Evolutionary conservation across 2,329 filamentous ascomycete species (phyloP).

Genomic region (Grosmannia serpens): DNA sequence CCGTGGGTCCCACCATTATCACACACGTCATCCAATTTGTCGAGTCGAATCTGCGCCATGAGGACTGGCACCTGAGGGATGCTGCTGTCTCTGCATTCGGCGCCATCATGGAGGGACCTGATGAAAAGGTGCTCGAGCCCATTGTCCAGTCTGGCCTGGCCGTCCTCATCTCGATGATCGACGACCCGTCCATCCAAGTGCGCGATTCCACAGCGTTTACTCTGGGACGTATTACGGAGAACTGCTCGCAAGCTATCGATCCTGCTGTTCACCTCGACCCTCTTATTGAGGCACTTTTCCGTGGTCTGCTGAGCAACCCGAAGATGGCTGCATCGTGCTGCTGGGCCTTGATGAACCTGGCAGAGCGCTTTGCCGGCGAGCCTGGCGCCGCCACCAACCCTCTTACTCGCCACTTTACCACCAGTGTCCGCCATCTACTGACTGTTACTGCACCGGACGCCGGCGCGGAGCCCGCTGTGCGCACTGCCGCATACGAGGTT

Average conservation of each 20-base stretch:
- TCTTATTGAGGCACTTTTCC: slow-evolving; percentile 80
- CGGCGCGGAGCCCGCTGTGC: slow-evolving; percentile 66
- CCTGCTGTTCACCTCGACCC: slow-evolving; percentile 69
- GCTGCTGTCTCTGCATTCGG: slow-evolving; percentile 95
- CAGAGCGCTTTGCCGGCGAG: slow-evolving; percentile 87
- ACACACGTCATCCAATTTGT: slow-evolving; percentile 82
- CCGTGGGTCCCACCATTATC: slow-evolving; percentile 75
- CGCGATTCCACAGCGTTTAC: slow-evolving; percentile 95
- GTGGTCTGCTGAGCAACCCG: slow-evolving; percentile 75
- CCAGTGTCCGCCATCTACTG: slow-evolving; percentile 77
- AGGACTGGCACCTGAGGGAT: slow-evolving; percentile 92
- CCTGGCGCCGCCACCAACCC: slow-evolving; percentile 66
- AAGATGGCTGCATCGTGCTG: slow-evolving; percentile 99
- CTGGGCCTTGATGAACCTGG: slow-evolving; percentile 97
- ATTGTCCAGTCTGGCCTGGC: slow-evolving; percentile 92
- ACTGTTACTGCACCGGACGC: slow-evolving; percentile 67
- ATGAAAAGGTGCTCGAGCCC: slow-evolving; percentile 81
- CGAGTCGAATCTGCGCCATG: slow-evolving; percentile 75
- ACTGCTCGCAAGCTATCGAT: slow-evolving; percentile 85
- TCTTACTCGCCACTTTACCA: slow-evolving; percentile 83
- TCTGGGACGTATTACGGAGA: slow-evolving; percentile 89
- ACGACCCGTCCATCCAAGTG: slow-evolving; percentile 79
- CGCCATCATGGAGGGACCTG: slow-evolving; percentile 96
- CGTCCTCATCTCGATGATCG: slow-evolving; percentile 84
- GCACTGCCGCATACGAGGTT: slow-evolving; percentile 94